Evolutionary conservation across 345 rosid species (phyloP), one percentile per base, ranked within the genome.

Genomic region (Erucastrum elatum): DNA sequence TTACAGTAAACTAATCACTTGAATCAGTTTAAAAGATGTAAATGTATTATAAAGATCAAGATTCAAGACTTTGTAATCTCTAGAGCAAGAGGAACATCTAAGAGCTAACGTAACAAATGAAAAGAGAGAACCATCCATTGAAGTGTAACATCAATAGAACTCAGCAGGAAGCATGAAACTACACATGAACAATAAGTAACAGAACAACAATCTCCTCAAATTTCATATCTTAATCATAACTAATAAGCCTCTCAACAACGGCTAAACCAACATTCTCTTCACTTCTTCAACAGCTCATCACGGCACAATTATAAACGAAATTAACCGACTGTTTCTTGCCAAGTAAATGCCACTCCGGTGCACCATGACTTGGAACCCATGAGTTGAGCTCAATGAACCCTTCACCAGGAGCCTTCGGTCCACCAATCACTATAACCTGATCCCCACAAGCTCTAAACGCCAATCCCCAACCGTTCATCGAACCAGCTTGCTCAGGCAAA

Each of bases 391-490:
- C 96, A n/a, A 92, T 74, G 71, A 76, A 63, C 3, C 89, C 91
- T 56, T 80, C 88, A 49, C 85, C 89, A 0, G 49, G 62, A 65
- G 64, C 65, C 76, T 85, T 85, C 4, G 90, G 91, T 35, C 93
- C 92, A 3, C 96, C 90, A 0, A 94, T 71, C 21, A 90, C 91
- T 31, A 89, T 80, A 29, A 90, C 78, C 29, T 26, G 83, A 69
- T 92, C 88, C 10, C 98, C 97, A 27, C 93, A 90, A 3, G 90
- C 94, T 62, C 87, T 82, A 77, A 94, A 94, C 6, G 93, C 98
- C 8, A 94, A 26, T 9, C 98, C 98, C 98, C 97, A 94, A 16
- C 97, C 97, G 11, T 88, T 85, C 87, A 83, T 77, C 0, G 96
- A 89, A 70, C 39, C 77, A 1, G 87, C 91, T 62, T 55, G 77